A percentile compares a stretch with the other conserved stretches of the same genome.
Conservation (phyloP, 2,329 filamentous ascomycete genomes). For the Cryphonectria naterciae region DNA sequence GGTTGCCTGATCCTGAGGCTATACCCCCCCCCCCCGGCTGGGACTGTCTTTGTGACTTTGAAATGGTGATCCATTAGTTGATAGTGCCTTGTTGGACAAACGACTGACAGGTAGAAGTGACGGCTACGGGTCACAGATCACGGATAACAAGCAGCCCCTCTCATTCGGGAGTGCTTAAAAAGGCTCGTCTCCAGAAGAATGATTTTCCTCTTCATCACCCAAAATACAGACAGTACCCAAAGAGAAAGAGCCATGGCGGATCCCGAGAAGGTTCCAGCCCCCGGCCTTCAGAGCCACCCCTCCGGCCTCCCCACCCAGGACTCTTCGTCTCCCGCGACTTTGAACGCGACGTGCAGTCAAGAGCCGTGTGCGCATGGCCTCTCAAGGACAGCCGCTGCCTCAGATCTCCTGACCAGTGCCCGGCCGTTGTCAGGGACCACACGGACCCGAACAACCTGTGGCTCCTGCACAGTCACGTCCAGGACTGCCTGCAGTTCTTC, state of each 20-base stretch:
- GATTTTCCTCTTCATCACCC: background rate
- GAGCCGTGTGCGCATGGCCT: background rate
- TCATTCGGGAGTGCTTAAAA: background rate
- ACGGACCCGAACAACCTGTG: background rate
- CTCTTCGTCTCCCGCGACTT: background rate
- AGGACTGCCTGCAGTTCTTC: background rate
- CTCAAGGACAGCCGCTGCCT: background rate
- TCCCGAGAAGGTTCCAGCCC: background rate
- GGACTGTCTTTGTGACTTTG: background rate
- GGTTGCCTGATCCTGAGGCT: background rate
- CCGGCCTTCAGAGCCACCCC: background rate
- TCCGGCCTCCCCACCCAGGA: background rate
- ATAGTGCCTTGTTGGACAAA: background rate
- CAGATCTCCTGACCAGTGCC: background rate
- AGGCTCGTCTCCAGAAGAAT: background rate
- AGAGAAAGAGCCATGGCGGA: background rate
- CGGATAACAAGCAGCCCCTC: background rate
- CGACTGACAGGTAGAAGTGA: background rate
- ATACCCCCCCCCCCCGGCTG: background rate
- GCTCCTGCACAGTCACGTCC: background rate
- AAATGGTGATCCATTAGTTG: background rate
- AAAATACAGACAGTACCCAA: background rate
- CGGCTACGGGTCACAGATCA: background rate
- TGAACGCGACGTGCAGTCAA: background rate
- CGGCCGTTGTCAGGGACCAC: background rate